Base-by-base conservation (phyloP, 257 asterid genomes). In the Misopates orontium region DNA sequence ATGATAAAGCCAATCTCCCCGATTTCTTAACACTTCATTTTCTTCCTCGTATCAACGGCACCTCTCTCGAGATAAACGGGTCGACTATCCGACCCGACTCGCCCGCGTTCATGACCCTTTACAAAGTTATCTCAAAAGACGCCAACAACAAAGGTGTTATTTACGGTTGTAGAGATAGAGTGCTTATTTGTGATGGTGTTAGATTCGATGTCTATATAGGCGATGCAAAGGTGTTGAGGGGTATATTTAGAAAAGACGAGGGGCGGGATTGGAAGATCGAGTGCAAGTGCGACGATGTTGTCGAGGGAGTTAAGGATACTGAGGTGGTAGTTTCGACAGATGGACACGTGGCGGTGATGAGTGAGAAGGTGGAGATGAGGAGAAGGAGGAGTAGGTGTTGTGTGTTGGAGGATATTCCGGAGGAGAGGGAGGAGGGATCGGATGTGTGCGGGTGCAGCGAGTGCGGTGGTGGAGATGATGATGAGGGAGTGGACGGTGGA, bases 361-460 rank as follows among this genome's bases (percentile, higher is more conserved):
- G 15, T 3, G 75, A 72, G 80, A 82, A 63, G 69, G 85, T 87
- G 76, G 81, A 66, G 64, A 71, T 71, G 79, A 77, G 8, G 75
- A 9, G 71, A 75, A 0, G 73, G 78, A 62, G 71, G 28, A 19
- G 55, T 22, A 62, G 76, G 65, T 61, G 86, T 22, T 69, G 74
- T 16, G 71, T 51, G 54, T 58, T 88, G 84, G 96, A 84, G 80
- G 95, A 88, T 80, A 87, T 87, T 47, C 96, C 96, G 17, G 96
- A 85, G 78, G 86, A 76, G 78, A 74, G 79, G 67, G 95, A 81
- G 61, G 68, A 52, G 51, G 86, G 72, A 50, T 77, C 52, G 22
- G 88, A 67, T 18, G 71, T 42, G 24, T 67, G 77, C 71, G 41
- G 85, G 51, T 88, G 90, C 71, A 51, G 80, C 4, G 86, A 74